phyloP scores from a whole-genome alignment of 805 yeast species.

The Priceomyces fermenticarens region DNA sequence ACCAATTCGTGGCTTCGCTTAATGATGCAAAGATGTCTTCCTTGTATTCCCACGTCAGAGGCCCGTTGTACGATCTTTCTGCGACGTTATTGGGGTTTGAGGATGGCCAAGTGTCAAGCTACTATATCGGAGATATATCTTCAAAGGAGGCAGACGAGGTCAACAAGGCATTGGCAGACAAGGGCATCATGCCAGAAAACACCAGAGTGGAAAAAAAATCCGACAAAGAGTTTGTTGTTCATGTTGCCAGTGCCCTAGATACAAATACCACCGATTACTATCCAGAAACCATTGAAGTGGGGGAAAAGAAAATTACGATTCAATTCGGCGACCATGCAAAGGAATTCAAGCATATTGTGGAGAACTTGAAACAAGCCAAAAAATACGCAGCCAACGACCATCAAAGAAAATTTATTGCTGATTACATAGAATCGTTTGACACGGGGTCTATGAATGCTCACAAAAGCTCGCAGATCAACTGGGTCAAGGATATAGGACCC shows the following conservation, averaged over 20 bases:
- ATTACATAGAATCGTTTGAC: conserved; percentile 65
- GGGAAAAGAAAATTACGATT: conserved; percentile 44
- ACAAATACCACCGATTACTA: conserved; percentile 49
- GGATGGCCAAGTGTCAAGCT: conserved; percentile 70
- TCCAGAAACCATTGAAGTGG: conserved; percentile 34
- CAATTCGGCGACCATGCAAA: conserved; percentile 74
- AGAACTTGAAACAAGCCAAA: conserved; percentile 54
- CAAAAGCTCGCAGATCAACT: conserved; percentile 74
- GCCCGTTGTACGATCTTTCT: conserved; percentile 49
- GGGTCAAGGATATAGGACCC: conserved; percentile 89
- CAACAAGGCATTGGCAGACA: conserved; percentile 60
- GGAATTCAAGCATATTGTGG: conserved; percentile 61
- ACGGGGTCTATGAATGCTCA: conserved; percentile 86
- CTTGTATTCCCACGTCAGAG: conserved; percentile 42
- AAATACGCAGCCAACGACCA: conserved; percentile 69
- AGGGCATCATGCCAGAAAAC: conserved; percentile 73
- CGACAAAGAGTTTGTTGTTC: conserved; percentile 50
- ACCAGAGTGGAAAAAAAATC: conserved; percentile 64
- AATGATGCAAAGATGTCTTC: conserved; percentile 30
- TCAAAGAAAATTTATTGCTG: conserved; percentile 61
- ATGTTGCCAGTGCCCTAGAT: conserved; percentile 64
- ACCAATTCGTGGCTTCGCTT: conserved; percentile 37
- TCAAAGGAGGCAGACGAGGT: conserved; percentile 63
- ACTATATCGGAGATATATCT: conserved; percentile 57
- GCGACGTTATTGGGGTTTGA: conserved; percentile 68